phyloP scores from a whole-genome alignment of 2,329 filamentous ascomycete species.

The Hymenoscyphus fructigenus region DNA sequence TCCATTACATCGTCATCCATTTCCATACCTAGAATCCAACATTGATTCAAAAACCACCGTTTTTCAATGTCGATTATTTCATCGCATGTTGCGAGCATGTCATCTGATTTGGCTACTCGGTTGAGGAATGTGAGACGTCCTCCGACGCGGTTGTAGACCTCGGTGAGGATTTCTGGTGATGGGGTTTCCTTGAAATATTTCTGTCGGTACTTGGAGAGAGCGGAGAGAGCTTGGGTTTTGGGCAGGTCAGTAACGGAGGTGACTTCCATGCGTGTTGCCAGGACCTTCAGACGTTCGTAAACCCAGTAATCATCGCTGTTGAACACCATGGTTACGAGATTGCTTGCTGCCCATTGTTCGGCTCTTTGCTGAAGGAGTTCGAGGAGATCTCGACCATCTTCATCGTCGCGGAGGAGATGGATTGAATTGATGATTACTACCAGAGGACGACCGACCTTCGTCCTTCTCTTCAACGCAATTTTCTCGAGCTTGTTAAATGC shows the following conservation, averaged over 20 bases:
- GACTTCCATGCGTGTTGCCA: conserved; percentile 93
- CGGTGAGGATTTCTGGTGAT: conserved; percentile 57
- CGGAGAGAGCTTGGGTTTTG: conserved; percentile 73
- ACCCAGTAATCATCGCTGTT: conserved; percentile 99
- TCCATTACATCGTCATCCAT: conserved; percentile 99
- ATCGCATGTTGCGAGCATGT: conserved; percentile 80
- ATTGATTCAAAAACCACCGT: conserved; percentile 77
- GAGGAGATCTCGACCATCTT: conserved; percentile 88
- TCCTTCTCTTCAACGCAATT: conserved; percentile 73
- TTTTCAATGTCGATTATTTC: conserved; percentile 69
- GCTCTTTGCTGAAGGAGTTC: conserved; percentile 94
- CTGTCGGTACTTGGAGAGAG: conserved; percentile 75
- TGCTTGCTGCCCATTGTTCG: conserved; percentile 92
- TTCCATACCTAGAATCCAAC: conserved; percentile 70
- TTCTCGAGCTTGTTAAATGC: conserved; percentile 98
- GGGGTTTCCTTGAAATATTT: conserved; percentile 70
- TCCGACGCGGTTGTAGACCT: conserved; percentile 84
- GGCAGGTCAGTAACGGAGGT: conserved; percentile 81
- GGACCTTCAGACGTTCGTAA: conserved; percentile 88
- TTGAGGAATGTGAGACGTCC: conserved; percentile 86
- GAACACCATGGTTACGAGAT: conserved; percentile 87
- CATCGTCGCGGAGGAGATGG: conserved; percentile 86
- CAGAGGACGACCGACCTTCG: conserved; percentile 62
- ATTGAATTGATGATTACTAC: conserved; percentile 94
- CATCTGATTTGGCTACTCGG: conserved; percentile 77